Conservation (phyloP, 768 basidiomycete genomes). For the Mycena epipterygia region DNA sequence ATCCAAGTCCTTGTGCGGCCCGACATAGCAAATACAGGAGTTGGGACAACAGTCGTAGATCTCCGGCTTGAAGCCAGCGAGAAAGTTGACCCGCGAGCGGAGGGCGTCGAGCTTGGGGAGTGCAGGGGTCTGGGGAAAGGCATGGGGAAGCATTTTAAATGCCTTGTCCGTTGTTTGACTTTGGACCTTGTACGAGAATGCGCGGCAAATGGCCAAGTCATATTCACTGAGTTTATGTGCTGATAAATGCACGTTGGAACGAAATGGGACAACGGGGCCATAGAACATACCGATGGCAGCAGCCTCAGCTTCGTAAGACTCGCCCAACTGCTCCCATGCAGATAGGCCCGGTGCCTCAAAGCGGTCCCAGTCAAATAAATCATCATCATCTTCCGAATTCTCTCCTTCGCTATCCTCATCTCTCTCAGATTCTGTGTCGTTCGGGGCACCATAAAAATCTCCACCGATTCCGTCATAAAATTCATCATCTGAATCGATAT, state of each 20-base stretch:
- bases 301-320: too few species aligned
- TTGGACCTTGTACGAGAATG: slow-evolving; percentile 37
- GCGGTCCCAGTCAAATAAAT: too few species aligned
- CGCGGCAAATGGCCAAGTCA: slow-evolving; percentile 36
- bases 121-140: slow-evolving; percentile 33
- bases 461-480: too few species aligned
- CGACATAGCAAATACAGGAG: slow-evolving; percentile 43
- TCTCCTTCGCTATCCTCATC: too few species aligned
- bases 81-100: slow-evolving; percentile 34
- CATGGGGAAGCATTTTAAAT: slow-evolving; percentile 26
- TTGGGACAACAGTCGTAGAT: slow-evolving; percentile 35
- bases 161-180: slow-evolving; percentile 33
- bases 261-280: background rate
- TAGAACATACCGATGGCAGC: background rate
- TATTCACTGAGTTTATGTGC: slow-evolving; percentile 34
- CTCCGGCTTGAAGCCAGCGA: slow-evolving; percentile 46
- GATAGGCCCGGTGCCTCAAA: too few species aligned
- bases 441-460: too few species aligned
- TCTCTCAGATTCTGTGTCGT: too few species aligned
- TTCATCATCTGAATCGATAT: too few species aligned
- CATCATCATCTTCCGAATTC: too few species aligned
- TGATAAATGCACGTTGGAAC: background rate
- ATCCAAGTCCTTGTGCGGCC: slow-evolving; percentile 37
- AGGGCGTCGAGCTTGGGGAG: slow-evolving; percentile 27
- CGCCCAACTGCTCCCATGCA: too few species aligned